Evolutionary conservation across 495 filamentous ascomycete species (phyloP).

Genomic region (Hypoxylon rickii): DNA sequence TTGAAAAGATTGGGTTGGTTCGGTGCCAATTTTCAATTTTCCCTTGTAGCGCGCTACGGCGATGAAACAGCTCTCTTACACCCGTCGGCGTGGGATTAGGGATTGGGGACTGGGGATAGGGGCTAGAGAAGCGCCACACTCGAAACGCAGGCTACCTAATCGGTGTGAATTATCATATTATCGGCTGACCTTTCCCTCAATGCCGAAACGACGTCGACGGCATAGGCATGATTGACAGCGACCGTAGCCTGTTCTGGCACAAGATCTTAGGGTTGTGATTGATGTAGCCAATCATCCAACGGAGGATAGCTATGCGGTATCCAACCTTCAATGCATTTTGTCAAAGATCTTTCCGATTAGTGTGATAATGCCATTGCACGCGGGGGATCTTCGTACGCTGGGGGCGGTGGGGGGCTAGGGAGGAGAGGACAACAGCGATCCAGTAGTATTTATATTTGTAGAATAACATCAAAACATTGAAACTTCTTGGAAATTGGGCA

Average conservation of each 20-base stretch:
- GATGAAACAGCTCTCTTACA: conserved; percentile 10
- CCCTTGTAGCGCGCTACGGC: neutral
- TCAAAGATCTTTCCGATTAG: neutral
- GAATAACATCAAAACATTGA: too few species aligned
- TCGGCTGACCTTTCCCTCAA: neutral
- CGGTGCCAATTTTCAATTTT: neutral
- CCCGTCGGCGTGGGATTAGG: neutral
- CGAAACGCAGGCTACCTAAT: neutral
- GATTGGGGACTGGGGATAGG: neutral
- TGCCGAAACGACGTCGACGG: neutral
- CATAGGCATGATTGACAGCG: neutral
- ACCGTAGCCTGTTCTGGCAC: too few species aligned
- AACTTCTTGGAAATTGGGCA: too few species aligned
- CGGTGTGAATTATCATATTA: neutral
- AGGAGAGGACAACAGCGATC: too few species aligned
- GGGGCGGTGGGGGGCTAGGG: too few species aligned
- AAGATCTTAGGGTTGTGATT: too few species aligned
- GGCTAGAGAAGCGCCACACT: neutral
- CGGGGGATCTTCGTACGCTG: neutral
- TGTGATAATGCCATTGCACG: neutral
- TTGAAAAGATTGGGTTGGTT: conserved; percentile 2
- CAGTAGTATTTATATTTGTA: too few species aligned
- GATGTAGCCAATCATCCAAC: too few species aligned
- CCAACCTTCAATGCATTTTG: neutral
- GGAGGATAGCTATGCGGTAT: too few species aligned